Conservation (phyloP, 345 rosid species). For the Viola odorata region DNA sequence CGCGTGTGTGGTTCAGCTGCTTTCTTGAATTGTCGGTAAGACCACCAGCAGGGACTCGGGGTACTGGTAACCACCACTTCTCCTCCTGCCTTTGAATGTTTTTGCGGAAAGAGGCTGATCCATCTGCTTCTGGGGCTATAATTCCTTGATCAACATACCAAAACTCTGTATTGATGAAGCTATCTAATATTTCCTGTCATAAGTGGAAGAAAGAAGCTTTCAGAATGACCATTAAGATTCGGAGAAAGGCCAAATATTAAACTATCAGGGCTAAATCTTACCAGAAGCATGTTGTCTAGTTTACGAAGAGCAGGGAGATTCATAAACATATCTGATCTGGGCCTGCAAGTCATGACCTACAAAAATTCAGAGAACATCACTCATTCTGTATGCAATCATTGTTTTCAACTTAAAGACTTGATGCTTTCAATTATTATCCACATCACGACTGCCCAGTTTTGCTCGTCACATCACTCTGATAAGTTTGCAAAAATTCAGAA, state of each 20-base stretch:
- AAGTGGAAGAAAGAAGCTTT: slow-evolving; percentile 1
- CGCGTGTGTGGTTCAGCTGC: slow-evolving; percentile 83
- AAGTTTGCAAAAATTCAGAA: not conserved
- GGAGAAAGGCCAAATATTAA: not conserved
- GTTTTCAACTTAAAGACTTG: too few relatives aligned
- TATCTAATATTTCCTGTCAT: slow-evolving; percentile 75
- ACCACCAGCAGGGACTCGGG: slow-evolving; percentile 78
- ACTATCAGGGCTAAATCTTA: slow-evolving; percentile 28
- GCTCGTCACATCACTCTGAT: too few relatives aligned
- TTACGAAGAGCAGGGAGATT: slow-evolving; percentile 94
- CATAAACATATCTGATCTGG: slow-evolving; percentile 76
- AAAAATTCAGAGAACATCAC: slow-evolving; percentile 5
- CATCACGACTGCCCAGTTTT: too few relatives aligned
- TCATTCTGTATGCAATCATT: too few relatives aligned
- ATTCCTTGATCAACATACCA: slow-evolving; percentile 99
- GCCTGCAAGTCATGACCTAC: slow-evolving; percentile 94
- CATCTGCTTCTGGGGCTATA: slow-evolving; percentile 63
- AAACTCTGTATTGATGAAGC: slow-evolving; percentile 70
- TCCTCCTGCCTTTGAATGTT: slow-evolving; percentile 90
- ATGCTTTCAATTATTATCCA: too few relatives aligned
- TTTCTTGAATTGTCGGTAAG: slow-evolving; percentile 70
- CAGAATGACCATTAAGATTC: slow-evolving; percentile 2
- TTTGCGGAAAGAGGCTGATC: slow-evolving; percentile 67
- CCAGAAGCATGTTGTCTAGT: slow-evolving; percentile 97
- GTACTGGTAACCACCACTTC: slow-evolving; percentile 99